Evolutionary conservation across 139 green algal species (phyloP), one percentile per base, ranked within the genome.

Genomic region (Chlorella ohadii): DNA sequence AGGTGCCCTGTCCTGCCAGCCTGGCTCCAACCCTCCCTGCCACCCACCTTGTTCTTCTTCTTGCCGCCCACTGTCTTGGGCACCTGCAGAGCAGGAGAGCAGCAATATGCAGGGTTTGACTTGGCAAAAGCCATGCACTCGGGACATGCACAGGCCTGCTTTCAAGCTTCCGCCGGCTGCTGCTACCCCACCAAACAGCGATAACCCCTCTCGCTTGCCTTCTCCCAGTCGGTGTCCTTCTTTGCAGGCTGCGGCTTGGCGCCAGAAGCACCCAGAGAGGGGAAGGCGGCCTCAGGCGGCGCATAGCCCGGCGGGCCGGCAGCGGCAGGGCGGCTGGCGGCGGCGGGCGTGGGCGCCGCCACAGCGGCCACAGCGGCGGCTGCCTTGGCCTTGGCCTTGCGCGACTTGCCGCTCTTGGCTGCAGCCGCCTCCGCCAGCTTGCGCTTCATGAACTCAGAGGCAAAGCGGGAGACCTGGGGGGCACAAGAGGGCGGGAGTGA

Each of bases 361-460:
- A 74, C 23, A 13, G 44, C 44, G 63, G 67, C 44, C 19, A 68
- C 22, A 51, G 27, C 13, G 39, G 78, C 77, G 19, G 85, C 86
- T 19, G 71, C 79, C 44, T 84, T 83, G 78, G 36, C 66, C 80
- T 89, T 89, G 66, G 36, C 51, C 71, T 78, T 81, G 41, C 82
- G 85, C 11, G 51, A 73, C 16, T 38, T 51, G 55, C 79, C 75
- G 31, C 73, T 81, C 38, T 84, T 85, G 34, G 39, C 78, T 12
- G 64, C 51, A 0, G 86, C 84, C 17, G 81, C 75, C 81, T 92
- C 86, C 23, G 77, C 88, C 33, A 88, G 66, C 82, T 92, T 92
- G 70, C 90, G 85, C 75, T 91, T 91, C n/a, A 98, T 81, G 84
- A 98, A 97, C 89, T 98, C 95, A 22, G 88, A 87, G 3, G 94